Evolutionary conservation across 1,284 basidiomycete genomes (phyloP).

Genomic region (Spongiforma sp.): DNA sequence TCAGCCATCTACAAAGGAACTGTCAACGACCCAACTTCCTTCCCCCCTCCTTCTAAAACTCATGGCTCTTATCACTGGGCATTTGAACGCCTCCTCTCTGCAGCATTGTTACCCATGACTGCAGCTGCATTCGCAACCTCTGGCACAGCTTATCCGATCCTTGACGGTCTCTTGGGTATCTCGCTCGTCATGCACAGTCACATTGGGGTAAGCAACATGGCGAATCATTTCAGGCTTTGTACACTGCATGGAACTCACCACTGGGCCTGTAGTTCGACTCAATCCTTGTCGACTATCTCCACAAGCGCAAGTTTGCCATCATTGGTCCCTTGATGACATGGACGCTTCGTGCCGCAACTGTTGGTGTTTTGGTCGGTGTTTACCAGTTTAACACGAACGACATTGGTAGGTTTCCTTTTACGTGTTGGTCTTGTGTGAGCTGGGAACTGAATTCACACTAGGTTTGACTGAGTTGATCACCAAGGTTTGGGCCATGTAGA

Average conservation of each 20-base stretch:
- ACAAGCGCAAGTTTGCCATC: conserved; percentile 91
- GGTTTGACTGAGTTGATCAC: conserved; percentile 76
- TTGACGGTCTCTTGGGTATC: conserved; percentile 90
- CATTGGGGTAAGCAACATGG: conserved; percentile 71
- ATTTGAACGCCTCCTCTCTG: conserved; percentile 92
- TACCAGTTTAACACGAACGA: conserved; percentile 99
- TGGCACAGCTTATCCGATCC: conserved; percentile 74
- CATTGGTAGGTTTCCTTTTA: conserved; percentile 67
- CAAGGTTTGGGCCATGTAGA: conserved; percentile 67
- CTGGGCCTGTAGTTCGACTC: conserved; percentile 64
- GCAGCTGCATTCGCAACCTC: conserved; percentile 80
- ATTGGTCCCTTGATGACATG: conserved; percentile 76
- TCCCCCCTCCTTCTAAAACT: conserved; percentile 80
- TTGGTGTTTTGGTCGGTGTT: conserved; percentile 87
- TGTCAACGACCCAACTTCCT: conserved; percentile 94
- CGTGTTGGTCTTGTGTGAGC: conserved; percentile 11
- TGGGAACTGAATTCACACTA: conserved; percentile 33
- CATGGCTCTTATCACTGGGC: conserved; percentile 99
- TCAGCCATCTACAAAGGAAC: conserved; percentile 91
- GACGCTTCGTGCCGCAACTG: conserved; percentile 80
- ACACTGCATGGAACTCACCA: conserved; percentile 1
- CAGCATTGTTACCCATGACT: conserved; percentile 88
- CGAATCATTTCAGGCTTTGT: background rate
- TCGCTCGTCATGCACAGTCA: conserved; percentile 94
- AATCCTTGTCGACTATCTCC: conserved; percentile 87